These are phyloP conservation scores for Antrodiella citrinella DNA, from an alignment of 768 basidiomycete species.

Conservation along the genomic window DNA sequence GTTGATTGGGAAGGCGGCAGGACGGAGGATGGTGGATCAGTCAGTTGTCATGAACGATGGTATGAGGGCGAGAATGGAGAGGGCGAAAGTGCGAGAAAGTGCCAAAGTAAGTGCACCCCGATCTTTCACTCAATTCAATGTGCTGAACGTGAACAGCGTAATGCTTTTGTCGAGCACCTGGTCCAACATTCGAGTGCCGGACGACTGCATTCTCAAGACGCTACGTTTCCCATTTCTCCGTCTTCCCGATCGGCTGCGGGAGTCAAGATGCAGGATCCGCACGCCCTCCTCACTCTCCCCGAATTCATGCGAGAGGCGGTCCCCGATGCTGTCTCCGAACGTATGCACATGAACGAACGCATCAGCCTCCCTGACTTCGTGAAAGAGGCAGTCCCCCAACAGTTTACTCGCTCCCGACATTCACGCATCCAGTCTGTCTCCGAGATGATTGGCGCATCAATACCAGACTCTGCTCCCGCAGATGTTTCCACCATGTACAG, in stretches of 20 bases:
- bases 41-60: conserved; percentile 58
- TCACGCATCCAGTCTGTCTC: conserved; percentile 8
- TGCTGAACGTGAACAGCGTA: conserved; percentile 39
- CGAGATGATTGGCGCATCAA: background rate
- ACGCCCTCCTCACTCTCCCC: conserved; percentile 35
- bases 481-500: background rate
- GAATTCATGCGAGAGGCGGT: conserved; percentile 35
- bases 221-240: conserved; percentile 34
- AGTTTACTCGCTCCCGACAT: conserved; percentile 2
- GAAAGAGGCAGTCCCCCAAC: conserved; percentile 32
- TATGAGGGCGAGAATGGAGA: conserved; percentile 47
- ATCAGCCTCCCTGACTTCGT: conserved; percentile 38
- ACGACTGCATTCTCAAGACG: conserved; percentile 75
- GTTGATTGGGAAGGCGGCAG: conserved; percentile 61
- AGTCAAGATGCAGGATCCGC: conserved; percentile 20
- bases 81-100: conserved; percentile 46
- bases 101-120: conserved; percentile 43
- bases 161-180: conserved; percentile 70
- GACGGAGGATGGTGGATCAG: conserved; percentile 61
- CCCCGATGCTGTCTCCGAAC: conserved; percentile 15
- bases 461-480: background rate
- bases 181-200: conserved; percentile 64
- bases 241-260: conserved; percentile 2
- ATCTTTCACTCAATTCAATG: background rate
- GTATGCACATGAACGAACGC: conserved; percentile 17